Evolutionary conservation across 352 stramenopile genomes (phyloP).

Genomic region (Blastocystis sp.): DNA sequence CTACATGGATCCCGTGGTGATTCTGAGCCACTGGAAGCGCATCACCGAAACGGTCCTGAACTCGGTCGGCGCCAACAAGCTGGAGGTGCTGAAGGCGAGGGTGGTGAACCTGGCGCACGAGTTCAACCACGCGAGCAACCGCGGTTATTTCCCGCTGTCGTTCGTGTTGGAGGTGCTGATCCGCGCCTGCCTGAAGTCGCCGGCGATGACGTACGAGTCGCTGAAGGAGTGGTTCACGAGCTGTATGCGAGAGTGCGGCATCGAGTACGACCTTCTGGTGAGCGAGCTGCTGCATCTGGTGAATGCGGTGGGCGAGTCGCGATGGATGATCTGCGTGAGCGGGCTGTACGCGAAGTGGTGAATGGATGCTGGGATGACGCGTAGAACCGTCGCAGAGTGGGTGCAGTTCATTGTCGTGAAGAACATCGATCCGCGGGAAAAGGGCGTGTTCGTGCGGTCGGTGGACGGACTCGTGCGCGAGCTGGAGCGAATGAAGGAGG

Average conservation of each 20-base stretch:
- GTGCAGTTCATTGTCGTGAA: constrained; percentile 47
- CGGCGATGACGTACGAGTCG: background rate
- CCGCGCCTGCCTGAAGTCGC: background rate
- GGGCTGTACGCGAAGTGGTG: background rate
- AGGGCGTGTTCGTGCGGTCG: constrained; percentile 17
- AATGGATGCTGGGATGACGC: background rate
- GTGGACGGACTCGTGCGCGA: background rate
- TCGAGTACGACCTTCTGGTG: background rate
- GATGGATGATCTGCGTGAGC: constrained; percentile 27
- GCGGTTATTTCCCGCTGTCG: constrained; percentile 27
- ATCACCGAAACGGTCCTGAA: background rate
- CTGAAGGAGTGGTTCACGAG: background rate
- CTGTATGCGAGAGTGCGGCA: background rate
- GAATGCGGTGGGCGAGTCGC: background rate
- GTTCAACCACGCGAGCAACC: background rate
- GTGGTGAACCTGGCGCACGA: background rate
- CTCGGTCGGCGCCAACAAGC: background rate
- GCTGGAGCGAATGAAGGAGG: constrained; percentile 2
- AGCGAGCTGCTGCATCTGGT: background rate
- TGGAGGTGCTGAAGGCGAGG: background rate
- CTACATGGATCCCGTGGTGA: background rate
- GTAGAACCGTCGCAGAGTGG: constrained; percentile 16
- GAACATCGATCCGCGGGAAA: constrained; percentile 45
- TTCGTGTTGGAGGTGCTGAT: background rate
- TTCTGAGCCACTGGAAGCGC: constrained; percentile 20